These are phyloP conservation scores for Colletotrichum liaoningense DNA, from an alignment of 2,329 filamentous ascomycete species.

Conservation along the genomic window DNA sequence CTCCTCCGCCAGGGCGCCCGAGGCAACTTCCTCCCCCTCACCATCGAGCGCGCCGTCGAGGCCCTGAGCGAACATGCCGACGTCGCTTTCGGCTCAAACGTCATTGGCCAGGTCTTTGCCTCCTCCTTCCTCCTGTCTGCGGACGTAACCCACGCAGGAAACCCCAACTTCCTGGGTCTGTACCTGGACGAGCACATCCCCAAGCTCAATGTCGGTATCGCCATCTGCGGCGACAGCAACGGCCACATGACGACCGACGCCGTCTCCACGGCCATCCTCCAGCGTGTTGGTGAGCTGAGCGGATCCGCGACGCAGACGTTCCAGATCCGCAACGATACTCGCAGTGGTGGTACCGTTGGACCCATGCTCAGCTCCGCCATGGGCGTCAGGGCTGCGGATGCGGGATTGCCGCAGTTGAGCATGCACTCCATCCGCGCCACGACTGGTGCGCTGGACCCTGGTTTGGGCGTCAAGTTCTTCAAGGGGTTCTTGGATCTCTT, in stretches of 20 bases:
- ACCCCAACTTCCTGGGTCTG: slow-evolving; percentile 88
- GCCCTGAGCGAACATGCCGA: slow-evolving; percentile 64
- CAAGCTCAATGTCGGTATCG: slow-evolving; percentile 87
- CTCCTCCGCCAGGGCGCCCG: slow-evolving; percentile 89
- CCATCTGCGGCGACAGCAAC: slow-evolving; percentile 84
- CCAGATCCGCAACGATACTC: slow-evolving; percentile 92
- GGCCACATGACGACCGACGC: slow-evolving; percentile 97
- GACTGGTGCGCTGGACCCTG: slow-evolving; percentile 86
- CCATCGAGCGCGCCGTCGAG: slow-evolving; percentile 86
- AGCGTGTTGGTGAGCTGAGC: slow-evolving; percentile 80
- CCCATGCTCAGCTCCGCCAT: slow-evolving; percentile 86
- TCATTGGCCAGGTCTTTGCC: slow-evolving; percentile 86
- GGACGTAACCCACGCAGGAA: slow-evolving; percentile 93
- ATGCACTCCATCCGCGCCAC: slow-evolving; percentile 96
- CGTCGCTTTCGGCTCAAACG: slow-evolving; percentile 63
- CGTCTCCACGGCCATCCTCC: slow-evolving; percentile 83
- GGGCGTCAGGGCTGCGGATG: slow-evolving; percentile 86
- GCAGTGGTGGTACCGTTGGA: slow-evolving; percentile 94
- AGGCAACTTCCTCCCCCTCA: slow-evolving; percentile 86
- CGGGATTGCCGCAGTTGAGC: slow-evolving; percentile 88
- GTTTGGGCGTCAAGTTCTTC: slow-evolving; percentile 88
- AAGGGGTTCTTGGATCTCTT: slow-evolving; percentile 89
- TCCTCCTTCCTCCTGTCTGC: slow-evolving; percentile 93
- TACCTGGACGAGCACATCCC: slow-evolving; percentile 91
- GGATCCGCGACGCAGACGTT: slow-evolving; percentile 84